Percentiles rank a stretch among this genome's conserved stretches.
Evolutionary conservation across 345 rosid genomes (phyloP).

Genomic region (Pistacia integerrima): DNA sequence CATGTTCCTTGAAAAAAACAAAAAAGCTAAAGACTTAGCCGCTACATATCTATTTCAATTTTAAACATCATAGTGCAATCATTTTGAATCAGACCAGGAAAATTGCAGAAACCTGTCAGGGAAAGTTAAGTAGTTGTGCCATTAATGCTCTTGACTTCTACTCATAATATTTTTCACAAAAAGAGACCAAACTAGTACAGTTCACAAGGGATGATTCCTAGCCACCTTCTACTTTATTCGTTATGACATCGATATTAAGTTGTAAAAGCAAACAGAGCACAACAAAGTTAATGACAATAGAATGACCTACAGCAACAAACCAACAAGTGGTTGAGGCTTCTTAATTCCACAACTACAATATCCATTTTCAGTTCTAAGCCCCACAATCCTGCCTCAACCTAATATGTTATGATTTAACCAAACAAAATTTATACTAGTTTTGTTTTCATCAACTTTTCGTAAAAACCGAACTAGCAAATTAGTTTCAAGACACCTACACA

Average conservation of each 20-base stretch:
- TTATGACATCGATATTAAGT: neutral
- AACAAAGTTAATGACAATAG: neutral
- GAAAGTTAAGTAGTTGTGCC: conserved; percentile 2
- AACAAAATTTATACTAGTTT: neutral
- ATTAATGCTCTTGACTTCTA: conserved; percentile 16
- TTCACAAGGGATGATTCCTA: neutral
- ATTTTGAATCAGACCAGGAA: neutral
- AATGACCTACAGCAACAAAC: neutral
- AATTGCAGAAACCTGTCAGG: neutral
- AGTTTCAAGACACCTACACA: neutral
- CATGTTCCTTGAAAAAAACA: neutral
- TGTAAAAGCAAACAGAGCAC: neutral
- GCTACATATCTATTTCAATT: neutral
- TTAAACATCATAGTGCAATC: neutral
- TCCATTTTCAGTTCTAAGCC: neutral
- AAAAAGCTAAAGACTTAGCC: neutral
- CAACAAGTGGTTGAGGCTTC: neutral
- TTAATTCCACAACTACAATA: neutral
- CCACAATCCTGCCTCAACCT: neutral
- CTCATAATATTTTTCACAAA: neutral
- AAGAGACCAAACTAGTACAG: neutral
- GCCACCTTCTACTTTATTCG: neutral
- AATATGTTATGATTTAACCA: neutral
- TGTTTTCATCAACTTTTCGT: conserved; percentile 1
- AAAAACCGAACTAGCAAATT: neutral